These are phyloP conservation scores for Saccharomycopsis selenospora DNA, from an alignment of 805 yeast genomes.

Conservation along the genomic window DNA sequence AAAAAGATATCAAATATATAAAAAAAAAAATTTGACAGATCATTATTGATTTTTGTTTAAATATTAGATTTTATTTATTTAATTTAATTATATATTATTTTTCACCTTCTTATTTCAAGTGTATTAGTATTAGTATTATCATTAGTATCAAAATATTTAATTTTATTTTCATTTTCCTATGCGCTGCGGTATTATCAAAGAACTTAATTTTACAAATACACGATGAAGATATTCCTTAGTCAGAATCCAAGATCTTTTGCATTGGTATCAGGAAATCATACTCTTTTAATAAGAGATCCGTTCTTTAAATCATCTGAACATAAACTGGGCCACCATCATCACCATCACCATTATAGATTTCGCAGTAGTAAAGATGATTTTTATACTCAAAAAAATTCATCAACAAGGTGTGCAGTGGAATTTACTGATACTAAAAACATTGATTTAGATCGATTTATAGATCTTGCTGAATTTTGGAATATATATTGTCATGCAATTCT, in stretches of 20 bases:
- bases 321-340: slow-evolving; percentile 3
- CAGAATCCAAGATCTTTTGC: slow-evolving; percentile 1
- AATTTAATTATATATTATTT: no score
- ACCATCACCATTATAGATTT: background rate
- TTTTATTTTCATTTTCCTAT: no score
- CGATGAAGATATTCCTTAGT: slow-evolving; percentile 1
- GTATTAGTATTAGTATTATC: no score
- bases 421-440: slow-evolving; percentile 38
- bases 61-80: no score
- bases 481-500: slow-evolving; percentile 46
- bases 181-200: no score
- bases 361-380: background rate
- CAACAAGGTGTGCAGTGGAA: slow-evolving; percentile 38
- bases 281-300: background rate
- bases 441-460: slow-evolving; percentile 36
- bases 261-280: background rate
- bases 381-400: background rate
- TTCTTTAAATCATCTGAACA: slow-evolving; percentile 1
- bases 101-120: no score
- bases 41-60: no score
- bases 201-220: background rate
- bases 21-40: no score
- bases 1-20: no score
- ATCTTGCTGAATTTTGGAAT: slow-evolving; percentile 31
- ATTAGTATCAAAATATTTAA: no score